phyloP scores from a whole-genome alignment of 345 rosid species.

The Conringia planisiliqua region DNA sequence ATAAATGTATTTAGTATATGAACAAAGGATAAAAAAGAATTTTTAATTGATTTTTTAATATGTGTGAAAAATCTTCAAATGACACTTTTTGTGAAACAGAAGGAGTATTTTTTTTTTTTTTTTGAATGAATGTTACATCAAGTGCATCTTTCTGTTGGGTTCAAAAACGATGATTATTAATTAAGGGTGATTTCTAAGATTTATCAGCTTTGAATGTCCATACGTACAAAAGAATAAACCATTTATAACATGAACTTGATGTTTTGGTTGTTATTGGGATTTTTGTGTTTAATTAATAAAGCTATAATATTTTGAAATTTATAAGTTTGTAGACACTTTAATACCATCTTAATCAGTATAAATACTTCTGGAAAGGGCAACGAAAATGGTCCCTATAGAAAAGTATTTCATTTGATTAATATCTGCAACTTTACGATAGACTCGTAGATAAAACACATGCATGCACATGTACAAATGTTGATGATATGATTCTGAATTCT shows the following conservation, averaged over 20 bases:
- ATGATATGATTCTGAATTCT: not conserved
- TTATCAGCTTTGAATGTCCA: not conserved
- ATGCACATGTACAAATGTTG: not conserved
- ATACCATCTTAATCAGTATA: not conserved
- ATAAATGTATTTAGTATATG: too few species aligned
- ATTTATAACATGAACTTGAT: not conserved
- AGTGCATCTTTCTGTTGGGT: too few species aligned
- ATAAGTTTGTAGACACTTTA: not conserved
- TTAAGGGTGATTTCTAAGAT: not conserved
- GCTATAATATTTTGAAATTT: not conserved
- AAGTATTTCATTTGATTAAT: not conserved
- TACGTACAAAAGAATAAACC: not conserved
- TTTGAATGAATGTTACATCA: too few species aligned
- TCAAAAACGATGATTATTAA: not conserved
- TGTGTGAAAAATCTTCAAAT: too few species aligned
- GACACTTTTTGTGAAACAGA: too few species aligned
- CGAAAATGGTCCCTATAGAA: not conserved
- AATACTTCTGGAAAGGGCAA: not conserved
- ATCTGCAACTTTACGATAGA: not conserved
- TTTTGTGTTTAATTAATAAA: not conserved
- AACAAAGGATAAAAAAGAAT: too few species aligned
- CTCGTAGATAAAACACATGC: not conserved
- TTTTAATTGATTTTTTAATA: too few species aligned
- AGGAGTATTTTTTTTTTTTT: too few species aligned
- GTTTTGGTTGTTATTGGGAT: not conserved